phyloP scores from a whole-genome alignment of 306 rosid genomes.

The Dalbergia cochinchinensis region DNA sequence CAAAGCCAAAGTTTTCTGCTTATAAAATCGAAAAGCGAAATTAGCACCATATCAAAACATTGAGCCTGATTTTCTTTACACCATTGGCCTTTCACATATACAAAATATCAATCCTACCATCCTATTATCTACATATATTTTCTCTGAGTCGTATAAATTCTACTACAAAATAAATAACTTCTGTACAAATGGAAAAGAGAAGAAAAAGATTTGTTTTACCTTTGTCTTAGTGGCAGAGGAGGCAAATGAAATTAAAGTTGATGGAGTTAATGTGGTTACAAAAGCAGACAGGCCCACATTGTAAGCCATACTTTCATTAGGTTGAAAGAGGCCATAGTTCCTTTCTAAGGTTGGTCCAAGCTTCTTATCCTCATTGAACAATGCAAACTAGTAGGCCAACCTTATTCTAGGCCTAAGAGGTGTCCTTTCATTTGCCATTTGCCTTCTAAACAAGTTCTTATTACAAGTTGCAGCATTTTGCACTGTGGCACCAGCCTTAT shows the following conservation, averaged over 20 bases:
- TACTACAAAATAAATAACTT: neutral
- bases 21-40: no score
- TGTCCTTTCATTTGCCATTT: slow-evolving; percentile 83
- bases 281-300: slow-evolving; percentile 71
- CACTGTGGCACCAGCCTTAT: slow-evolving; percentile 75
- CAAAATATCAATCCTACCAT: no score
- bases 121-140: slow-evolving; percentile 16
- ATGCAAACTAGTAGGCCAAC: slow-evolving; percentile 83
- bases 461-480: slow-evolving; percentile 84
- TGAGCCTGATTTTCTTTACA: no score
- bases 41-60: no score
- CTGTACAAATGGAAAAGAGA: neutral
- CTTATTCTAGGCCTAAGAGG: slow-evolving; percentile 82
- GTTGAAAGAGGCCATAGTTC: slow-evolving; percentile 84
- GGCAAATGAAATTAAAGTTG: slow-evolving; percentile 71
- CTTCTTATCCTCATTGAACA: slow-evolving; percentile 90
- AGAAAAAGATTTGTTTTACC: slow-evolving; percentile 57
- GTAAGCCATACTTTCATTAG: slow-evolving; percentile 80
- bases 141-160: neutral
- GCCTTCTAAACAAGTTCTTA: slow-evolving; percentile 77
- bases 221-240: slow-evolving; percentile 75
- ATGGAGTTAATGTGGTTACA: slow-evolving; percentile 55
- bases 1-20: no score
- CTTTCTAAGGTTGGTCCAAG: slow-evolving; percentile 87
- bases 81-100: no score